phyloP scores from a whole-genome alignment of 164 flowering plant genomes.

The Buxus sempervirens region DNA sequence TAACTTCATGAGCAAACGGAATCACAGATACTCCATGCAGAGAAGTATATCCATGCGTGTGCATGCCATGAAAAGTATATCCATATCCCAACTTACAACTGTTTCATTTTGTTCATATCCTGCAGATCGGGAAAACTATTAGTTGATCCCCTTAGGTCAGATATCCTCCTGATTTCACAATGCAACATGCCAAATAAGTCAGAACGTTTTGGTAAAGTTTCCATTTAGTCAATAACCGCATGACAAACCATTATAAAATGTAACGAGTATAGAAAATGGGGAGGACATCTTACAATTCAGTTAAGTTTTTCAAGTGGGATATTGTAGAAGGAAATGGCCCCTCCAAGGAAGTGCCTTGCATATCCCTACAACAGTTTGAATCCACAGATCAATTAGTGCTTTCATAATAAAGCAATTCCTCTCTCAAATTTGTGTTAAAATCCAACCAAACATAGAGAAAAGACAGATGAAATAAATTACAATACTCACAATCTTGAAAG shows the following conservation, averaged over 20 bases:
- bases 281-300: slow-evolving; percentile 35
- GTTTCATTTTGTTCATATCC: slow-evolving; percentile 26
- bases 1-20: not conserved
- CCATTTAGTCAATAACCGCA: not conserved
- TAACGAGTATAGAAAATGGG: not conserved
- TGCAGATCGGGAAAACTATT: slow-evolving; percentile 47
- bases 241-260: not conserved
- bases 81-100: slow-evolving; percentile 44
- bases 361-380: slow-evolving; percentile 39
- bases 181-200: not conserved
- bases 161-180: slow-evolving; percentile 50
- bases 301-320: slow-evolving; percentile 37
- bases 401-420: not conserved
- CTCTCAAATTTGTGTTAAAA: not conserved
- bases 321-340: slow-evolving; percentile 66
- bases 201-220: not conserved
- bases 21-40: not conserved
- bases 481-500: slow-evolving; percentile 47
- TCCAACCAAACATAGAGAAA: not conserved
- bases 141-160: slow-evolving; percentile 53
- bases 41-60: not conserved
- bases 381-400: not conserved
- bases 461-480: not conserved
- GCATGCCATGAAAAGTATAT: not conserved
- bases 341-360: slow-evolving; percentile 65